Evolutionary conservation across 208 protist species (phyloP), one percentile per base, ranked within the genome.

Genomic region (Trypanosoma vivax): DNA sequence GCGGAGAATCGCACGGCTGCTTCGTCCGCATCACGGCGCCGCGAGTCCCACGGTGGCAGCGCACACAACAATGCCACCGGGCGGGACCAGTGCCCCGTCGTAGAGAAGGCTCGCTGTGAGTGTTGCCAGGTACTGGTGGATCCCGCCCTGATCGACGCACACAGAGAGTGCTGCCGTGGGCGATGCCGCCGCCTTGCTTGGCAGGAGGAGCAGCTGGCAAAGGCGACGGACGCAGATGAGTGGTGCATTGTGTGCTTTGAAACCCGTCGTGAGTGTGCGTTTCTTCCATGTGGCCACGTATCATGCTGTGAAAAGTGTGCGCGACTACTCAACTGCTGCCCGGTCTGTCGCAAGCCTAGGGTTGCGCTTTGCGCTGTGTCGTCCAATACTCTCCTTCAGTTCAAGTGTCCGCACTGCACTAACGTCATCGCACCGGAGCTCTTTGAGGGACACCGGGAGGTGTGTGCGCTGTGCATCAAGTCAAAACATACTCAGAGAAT

Each of bases 261-360:
- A 33, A 49, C 35, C 10, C 71, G 43, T 11, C 67, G 73, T 25
- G 54, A 57, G 48, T 87, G 73, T 64, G 84, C 83, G 5, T 92
- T 95, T 55, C 61, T 91, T n/a, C 88, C 88, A 13, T 95, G 88
- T 40, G 88, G 88, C 3, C 88, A 95, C 61, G 70, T 89, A 10
- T 61, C 69, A 34, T 84, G 76, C 58, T 92, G 88, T 41, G 42
- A 49, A 24, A 65, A 58, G 33, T 92, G 88, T 65, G 77, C 60
- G 33, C 67, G 62, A 40, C 49, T 42, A 28, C 54, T 92, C 25
- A 63, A 82, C 25, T 40, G 39, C 23, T 95, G 88, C 49, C 84
- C 88, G 0, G n/a, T 95, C 2, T 95, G 88, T 45, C 78, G 88
- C 14, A 50, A 67, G 19, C 65, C 69, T 28, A 76, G 79, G 23